phyloP scores from a whole-genome alignment of 176 grass and related monocot species.

The Eleusine coracana region DNA sequence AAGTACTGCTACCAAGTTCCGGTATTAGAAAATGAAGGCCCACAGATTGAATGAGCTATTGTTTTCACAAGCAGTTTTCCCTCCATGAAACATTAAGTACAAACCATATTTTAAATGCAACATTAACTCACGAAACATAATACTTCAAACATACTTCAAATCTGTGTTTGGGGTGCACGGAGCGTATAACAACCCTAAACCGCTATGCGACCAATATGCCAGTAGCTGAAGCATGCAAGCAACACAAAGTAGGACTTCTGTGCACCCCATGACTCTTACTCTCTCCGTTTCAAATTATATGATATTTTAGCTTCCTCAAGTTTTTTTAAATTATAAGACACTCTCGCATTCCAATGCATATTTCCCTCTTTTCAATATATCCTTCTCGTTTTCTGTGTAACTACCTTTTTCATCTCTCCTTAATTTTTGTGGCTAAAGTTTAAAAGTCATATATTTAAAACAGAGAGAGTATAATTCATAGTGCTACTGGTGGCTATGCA shows the following conservation, averaged over 20 bases:
- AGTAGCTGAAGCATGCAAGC: background rate
- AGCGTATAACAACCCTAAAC: background rate
- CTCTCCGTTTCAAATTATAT: too few relatives aligned
- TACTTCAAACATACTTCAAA: background rate
- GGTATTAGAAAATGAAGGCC: background rate
- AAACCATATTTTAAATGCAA: background rate
- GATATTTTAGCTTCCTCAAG: too few relatives aligned
- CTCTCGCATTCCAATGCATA: too few relatives aligned
- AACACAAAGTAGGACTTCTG: background rate
- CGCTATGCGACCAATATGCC: too few relatives aligned
- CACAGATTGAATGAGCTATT: background rate
- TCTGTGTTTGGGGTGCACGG: too few relatives aligned
- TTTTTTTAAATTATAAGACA: too few relatives aligned
- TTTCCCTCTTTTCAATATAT: too few relatives aligned
- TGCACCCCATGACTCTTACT: too few relatives aligned
- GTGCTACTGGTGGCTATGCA: background rate
- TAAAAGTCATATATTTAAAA: too few relatives aligned
- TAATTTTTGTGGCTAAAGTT: too few relatives aligned
- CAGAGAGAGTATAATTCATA: background rate
- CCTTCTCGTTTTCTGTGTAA: too few relatives aligned
- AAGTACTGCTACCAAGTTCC: background rate
- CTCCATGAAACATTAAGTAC: background rate
- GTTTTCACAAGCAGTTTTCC: background rate
- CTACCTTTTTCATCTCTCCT: too few relatives aligned
- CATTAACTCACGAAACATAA: background rate